phyloP scores from a whole-genome alignment of 495 filamentous ascomycete genomes.

The Aspergillus cavernicola region DNA sequence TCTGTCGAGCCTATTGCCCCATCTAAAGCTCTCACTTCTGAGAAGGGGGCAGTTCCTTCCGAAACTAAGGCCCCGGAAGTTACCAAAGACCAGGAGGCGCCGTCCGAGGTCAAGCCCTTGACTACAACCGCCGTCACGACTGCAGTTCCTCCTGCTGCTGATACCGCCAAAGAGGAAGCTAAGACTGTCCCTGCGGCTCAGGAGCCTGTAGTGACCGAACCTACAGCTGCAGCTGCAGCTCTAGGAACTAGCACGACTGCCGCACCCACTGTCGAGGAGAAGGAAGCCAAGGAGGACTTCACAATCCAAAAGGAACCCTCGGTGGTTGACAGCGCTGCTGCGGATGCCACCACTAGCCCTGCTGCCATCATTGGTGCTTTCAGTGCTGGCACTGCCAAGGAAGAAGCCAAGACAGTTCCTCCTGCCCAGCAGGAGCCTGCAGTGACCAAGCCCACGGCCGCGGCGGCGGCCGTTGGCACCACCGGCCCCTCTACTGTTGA shows the following conservation, averaged over 20 bases:
- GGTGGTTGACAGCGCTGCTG: neutral
- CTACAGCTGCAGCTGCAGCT: neutral
- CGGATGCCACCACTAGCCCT: neutral
- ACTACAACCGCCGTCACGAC: neutral
- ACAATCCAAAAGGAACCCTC: neutral
- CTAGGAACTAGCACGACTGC: neutral
- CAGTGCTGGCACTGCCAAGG: neutral
- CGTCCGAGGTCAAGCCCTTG: neutral
- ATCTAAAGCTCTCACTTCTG: conserved; percentile 2
- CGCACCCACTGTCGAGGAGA: neutral
- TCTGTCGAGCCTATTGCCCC: neutral
- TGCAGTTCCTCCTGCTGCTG: neutral
- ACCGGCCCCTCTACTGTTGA: neutral
- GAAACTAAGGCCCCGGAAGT: conserved; percentile 5
- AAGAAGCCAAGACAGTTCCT: neutral
- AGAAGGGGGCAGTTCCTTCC: conserved; percentile 5
- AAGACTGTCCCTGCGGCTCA: neutral
- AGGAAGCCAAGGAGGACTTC: neutral
- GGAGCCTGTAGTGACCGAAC: conserved; percentile 1
- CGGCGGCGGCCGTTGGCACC: neutral
- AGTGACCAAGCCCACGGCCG: conserved; percentile 2
- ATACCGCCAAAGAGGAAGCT: neutral
- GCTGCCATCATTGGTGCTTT: conserved; percentile 1
- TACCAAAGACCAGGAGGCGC: neutral
- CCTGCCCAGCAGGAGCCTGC: neutral